phyloP scores from a whole-genome alignment of 257 asterid species.

The Paraleonurus japonicus region DNA sequence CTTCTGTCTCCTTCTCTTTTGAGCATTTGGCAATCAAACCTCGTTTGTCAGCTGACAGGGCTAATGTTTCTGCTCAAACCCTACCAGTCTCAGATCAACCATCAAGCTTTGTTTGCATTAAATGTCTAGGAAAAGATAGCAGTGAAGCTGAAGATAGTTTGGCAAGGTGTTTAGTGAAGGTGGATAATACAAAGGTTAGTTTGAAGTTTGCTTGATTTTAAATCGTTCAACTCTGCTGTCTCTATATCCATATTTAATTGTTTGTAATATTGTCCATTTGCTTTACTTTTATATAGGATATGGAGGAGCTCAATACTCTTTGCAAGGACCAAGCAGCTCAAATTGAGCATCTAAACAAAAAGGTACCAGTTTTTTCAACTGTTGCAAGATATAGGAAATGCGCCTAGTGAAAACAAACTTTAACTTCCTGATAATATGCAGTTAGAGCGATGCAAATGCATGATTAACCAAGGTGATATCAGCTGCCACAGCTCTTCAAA shows the following conservation, averaged over 20 bases:
- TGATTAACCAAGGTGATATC: constrained; percentile 29
- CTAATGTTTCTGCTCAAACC: constrained; percentile 52
- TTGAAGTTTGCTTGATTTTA: constrained; percentile 9
- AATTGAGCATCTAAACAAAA: constrained; percentile 68
- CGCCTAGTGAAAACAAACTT: neutral
- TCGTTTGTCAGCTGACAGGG: constrained; percentile 49
- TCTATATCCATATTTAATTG: neutral
- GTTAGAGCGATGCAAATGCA: constrained; percentile 62
- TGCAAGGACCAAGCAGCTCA: constrained; percentile 80
- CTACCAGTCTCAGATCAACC: constrained; percentile 38
- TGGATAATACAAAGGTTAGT: constrained; percentile 39
- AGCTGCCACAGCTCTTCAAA: constrained; percentile 32
- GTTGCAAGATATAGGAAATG: neutral
- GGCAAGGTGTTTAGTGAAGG: constrained; percentile 36
- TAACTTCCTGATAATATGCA: constrained; percentile 38
- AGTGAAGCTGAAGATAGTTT: constrained; percentile 39
- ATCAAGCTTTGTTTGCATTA: constrained; percentile 50
- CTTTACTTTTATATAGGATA: constrained; percentile 39
- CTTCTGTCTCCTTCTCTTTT: constrained; percentile 88
- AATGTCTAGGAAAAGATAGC: constrained; percentile 52
- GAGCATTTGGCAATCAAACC: constrained; percentile 78
- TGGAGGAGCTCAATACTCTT: constrained; percentile 50
- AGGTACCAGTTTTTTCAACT: constrained; percentile 39
- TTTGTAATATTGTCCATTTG: neutral
- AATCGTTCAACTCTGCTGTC: neutral